Percentiles rank a stretch among this genome's conserved stretches.
phyloP scores from a whole-genome alignment of 2,329 filamentous ascomycete genomes.

The Penicillium sp. region DNA sequence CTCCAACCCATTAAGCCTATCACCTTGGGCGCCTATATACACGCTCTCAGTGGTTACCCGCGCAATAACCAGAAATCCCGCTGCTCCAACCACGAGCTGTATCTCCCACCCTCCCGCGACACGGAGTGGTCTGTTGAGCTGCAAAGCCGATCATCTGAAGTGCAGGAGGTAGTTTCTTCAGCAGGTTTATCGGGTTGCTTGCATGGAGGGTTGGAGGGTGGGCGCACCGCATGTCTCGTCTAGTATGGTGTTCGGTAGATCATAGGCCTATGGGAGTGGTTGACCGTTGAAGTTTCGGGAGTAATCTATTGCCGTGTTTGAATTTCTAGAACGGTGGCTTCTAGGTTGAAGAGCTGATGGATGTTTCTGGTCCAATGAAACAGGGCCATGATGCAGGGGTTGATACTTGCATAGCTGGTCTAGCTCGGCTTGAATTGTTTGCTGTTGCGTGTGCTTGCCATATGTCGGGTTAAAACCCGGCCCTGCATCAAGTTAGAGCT shows the following conservation, averaged over 20 bases:
- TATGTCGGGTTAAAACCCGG: background rate
- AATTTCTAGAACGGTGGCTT: conserved; percentile 3
- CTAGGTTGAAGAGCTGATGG: background rate
- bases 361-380: background rate
- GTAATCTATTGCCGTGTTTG: background rate
- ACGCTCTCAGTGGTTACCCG: conserved; percentile 19
- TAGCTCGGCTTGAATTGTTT: background rate
- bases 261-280: background rate
- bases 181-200: conserved; percentile 3
- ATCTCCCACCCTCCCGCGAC: background rate
- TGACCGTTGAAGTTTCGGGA: background rate
- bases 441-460: background rate
- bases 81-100: background rate
- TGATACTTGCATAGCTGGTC: background rate
- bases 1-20: conserved; percentile 10
- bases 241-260: background rate
- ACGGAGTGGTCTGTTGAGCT: background rate
- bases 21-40: conserved; percentile 21
- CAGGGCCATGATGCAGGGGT: background rate
- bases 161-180: conserved; percentile 5
- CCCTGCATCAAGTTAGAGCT: background rate
- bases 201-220: background rate
- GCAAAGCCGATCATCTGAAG: conserved; percentile 4
- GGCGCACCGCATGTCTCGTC: background rate
- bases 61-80: background rate